Conservation (phyloP, 331 rosid genomes). For the Pyrus hybrid region DNA sequence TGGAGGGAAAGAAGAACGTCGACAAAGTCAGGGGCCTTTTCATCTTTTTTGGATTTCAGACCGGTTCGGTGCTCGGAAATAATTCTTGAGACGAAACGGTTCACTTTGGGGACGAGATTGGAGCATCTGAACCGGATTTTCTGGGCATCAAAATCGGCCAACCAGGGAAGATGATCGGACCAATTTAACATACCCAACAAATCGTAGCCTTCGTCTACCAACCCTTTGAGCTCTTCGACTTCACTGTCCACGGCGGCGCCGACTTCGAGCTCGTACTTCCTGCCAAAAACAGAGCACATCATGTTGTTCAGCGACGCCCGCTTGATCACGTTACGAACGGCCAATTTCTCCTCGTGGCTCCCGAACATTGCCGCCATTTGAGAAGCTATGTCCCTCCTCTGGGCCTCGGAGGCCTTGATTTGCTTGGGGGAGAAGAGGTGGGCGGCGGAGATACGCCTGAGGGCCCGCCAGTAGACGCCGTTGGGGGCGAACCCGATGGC, state of each 20-base stretch:
- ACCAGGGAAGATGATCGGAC: constrained; percentile 79
- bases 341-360: background rate
- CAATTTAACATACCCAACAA: constrained; percentile 71
- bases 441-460: constrained; percentile 57
- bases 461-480: constrained; percentile 80
- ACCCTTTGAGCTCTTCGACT: constrained; percentile 35
- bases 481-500: constrained; percentile 87
- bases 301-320: constrained; percentile 61
- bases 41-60: background rate
- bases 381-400: constrained; percentile 36
- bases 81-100: constrained; percentile 55
- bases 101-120: constrained; percentile 57
- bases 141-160: constrained; percentile 53
- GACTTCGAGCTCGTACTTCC: constrained; percentile 28
- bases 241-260: background rate
- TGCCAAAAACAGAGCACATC: constrained; percentile 86
- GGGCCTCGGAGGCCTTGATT: constrained; percentile 51
- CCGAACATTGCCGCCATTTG: constrained; percentile 32
- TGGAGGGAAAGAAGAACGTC: constrained; percentile 81
- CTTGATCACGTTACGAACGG: constrained; percentile 37
- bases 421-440: constrained; percentile 83
- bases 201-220: constrained; percentile 82
- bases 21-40: constrained; percentile 51
- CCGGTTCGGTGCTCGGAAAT: constrained; percentile 49
- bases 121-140: constrained; percentile 68